phyloP scores from a whole-genome alignment of 1,139 yeast genomes.

The Pichia sp. region DNA sequence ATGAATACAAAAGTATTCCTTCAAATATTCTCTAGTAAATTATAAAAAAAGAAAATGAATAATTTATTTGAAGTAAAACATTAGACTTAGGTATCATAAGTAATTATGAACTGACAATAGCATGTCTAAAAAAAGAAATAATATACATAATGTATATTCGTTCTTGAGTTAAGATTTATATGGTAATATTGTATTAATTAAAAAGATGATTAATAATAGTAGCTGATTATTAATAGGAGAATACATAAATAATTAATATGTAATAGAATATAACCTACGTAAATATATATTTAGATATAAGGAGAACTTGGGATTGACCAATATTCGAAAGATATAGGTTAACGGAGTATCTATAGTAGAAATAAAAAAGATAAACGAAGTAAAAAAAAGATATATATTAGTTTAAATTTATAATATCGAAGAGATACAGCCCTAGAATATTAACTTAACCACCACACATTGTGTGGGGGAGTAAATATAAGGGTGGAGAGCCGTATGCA shows the following conservation, averaged over 20 bases:
- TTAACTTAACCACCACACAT: not conserved
- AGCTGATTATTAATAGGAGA: slow-evolving; percentile 5
- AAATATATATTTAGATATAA: slow-evolving; percentile 5
- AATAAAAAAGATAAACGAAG: slow-evolving; percentile 3
- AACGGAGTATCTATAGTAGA: slow-evolving; percentile 9
- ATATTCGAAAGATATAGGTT: slow-evolving; percentile 2
- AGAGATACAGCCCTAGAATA: slow-evolving; percentile 4
- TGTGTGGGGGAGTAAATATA: not conserved
- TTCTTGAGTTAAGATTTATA: slow-evolving; percentile 8
- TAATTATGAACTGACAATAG: slow-evolving; percentile 9
- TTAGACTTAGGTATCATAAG: slow-evolving; percentile 9
- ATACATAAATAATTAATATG: slow-evolving; percentile 1
- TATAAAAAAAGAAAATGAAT: not conserved
- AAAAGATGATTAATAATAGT: slow-evolving; percentile 5
- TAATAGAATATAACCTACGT: slow-evolving; percentile 9
- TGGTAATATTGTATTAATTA: slow-evolving; percentile 8
- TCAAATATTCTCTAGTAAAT: slow-evolving; percentile 8
- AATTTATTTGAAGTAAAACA: slow-evolving; percentile 7
- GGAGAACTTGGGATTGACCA: slow-evolving; percentile 9
- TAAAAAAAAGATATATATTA: slow-evolving; percentile 1
- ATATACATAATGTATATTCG: slow-evolving; percentile 8
- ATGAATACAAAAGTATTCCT: slow-evolving; percentile 4
- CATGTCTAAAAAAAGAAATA: slow-evolving; percentile 8
- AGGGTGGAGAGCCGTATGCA: slow-evolving; percentile 13
- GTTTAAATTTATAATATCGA: slow-evolving; percentile 4